Conservation (phyloP, 257 asterid genomes). For the Scutellaria minor region DNA sequence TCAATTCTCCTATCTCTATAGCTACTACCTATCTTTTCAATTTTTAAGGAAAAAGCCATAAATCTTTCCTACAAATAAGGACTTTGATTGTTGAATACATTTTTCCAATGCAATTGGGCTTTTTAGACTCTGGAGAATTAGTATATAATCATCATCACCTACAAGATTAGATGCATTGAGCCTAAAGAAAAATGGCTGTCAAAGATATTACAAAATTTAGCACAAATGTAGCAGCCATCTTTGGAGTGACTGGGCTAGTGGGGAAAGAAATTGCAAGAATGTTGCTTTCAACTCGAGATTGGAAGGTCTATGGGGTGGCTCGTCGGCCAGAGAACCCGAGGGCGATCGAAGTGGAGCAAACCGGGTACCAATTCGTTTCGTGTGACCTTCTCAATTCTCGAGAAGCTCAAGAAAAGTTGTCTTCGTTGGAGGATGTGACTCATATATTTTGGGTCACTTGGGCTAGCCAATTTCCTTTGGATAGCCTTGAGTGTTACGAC, state of each 20-base stretch:
- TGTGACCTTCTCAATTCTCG: slow-evolving; percentile 65
- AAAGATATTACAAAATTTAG: slow-evolving; percentile 38
- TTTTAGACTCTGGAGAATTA: background rate
- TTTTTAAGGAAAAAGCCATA: slow-evolving; percentile 38
- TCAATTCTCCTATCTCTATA: slow-evolving; percentile 26
- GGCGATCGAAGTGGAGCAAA: slow-evolving; percentile 1
- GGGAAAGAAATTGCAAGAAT: slow-evolving; percentile 75
- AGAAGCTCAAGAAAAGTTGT: slow-evolving; percentile 57
- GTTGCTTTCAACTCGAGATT: slow-evolving; percentile 51
- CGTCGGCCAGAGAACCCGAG: slow-evolving; percentile 42
- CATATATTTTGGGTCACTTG: slow-evolving; percentile 89
- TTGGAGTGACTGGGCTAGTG: slow-evolving; percentile 82
- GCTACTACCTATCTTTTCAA: slow-evolving; percentile 24
- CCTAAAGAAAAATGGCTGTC: background rate
- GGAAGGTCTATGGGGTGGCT: slow-evolving; percentile 88
- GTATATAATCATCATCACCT: slow-evolving; percentile 28
- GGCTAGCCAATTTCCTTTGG: slow-evolving; percentile 68
- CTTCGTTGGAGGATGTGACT: slow-evolving; percentile 47
- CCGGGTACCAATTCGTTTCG: slow-evolving; percentile 52
- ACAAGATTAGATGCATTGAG: slow-evolving; percentile 6
- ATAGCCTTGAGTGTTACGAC: slow-evolving; percentile 63
- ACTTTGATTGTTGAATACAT: slow-evolving; percentile 17
- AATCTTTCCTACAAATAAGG: slow-evolving; percentile 44
- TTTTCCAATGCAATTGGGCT: background rate
- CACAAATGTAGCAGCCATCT: slow-evolving; percentile 62